These are phyloP conservation scores for Linum usitatissimum DNA, from an alignment of 345 rosid species.

Conservation along the genomic window DNA sequence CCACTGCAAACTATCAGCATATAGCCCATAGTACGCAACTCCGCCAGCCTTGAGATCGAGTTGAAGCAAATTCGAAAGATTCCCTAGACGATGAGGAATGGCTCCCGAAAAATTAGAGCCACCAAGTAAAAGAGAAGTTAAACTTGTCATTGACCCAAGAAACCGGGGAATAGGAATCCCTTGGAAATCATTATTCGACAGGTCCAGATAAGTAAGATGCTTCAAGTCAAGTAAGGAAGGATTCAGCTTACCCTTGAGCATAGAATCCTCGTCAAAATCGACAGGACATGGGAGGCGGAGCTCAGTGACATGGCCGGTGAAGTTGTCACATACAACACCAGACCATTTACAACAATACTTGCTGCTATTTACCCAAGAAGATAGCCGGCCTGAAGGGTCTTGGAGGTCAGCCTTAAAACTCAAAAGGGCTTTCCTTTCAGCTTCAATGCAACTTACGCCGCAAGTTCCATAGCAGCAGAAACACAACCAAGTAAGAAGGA, in stretches of 20 bases:
- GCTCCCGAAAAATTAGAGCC: constrained; percentile 11
- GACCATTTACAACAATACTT: neutral
- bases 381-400: neutral
- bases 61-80: constrained; percentile 17
- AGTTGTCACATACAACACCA: neutral
- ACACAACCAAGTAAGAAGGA: too few relatives aligned
- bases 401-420: neutral
- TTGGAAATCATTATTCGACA: neutral
- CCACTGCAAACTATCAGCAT: constrained; percentile 15
- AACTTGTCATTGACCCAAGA: constrained; percentile 5
- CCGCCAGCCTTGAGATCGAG: constrained; percentile 5
- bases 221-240: neutral
- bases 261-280: constrained; percentile 8
- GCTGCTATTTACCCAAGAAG: neutral
- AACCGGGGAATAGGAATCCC: neutral
- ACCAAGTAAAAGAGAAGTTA: constrained; percentile 18
- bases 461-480: too few relatives aligned
- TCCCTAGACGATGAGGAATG: constrained; percentile 20
- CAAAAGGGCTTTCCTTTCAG: neutral
- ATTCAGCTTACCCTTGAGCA: neutral
- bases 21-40: neutral
- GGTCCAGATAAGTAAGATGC: neutral
- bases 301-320: neutral
- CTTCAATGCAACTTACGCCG: too few relatives aligned
- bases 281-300: constrained; percentile 11